Evolutionary conservation across 352 stramenopile species (phyloP).

Genomic region (Phytophthora lateralis): DNA sequence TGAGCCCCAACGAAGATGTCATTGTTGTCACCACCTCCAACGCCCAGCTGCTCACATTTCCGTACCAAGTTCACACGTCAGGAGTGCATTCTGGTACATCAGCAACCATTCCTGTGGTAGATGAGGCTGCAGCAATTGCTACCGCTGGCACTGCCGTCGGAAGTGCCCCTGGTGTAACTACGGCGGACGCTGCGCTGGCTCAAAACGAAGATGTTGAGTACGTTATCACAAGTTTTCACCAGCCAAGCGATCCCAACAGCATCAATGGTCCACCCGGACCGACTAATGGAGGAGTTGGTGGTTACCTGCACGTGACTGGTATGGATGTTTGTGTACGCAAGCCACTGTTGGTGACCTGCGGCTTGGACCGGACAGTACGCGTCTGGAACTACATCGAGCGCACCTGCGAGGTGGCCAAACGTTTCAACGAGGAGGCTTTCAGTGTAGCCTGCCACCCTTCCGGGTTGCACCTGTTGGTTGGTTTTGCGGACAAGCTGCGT

Average conservation of each 20-base stretch:
- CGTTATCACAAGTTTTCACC: conserved; percentile 75
- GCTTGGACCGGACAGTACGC: conserved; percentile 87
- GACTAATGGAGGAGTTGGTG: conserved; percentile 22
- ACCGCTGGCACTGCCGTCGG: conserved; percentile 5
- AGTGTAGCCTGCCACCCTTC: conserved; percentile 92
- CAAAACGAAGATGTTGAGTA: conserved; percentile 76
- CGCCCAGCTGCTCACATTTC: conserved; percentile 72
- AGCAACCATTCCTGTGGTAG: conserved; percentile 13
- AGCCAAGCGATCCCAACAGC: conserved; percentile 49
- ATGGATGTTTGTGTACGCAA: conserved; percentile 95
- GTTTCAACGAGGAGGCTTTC: conserved; percentile 90
- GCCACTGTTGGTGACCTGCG: conserved; percentile 90
- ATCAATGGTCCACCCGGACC: conserved; percentile 23
- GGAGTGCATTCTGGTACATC: conserved; percentile 14
- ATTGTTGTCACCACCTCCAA: conserved; percentile 70
- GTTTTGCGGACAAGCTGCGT: conserved; percentile 91
- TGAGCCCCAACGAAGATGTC: conserved; percentile 80
- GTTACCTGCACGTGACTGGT: conserved; percentile 70
- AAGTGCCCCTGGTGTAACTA: not conserved
- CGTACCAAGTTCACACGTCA: conserved; percentile 60
- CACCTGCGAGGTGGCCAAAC: conserved; percentile 84
- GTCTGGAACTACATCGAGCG: conserved; percentile 95
- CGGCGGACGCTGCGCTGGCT: conserved; percentile 15
- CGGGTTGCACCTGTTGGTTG: conserved; percentile 89
- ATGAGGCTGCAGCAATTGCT: conserved; percentile 28